A percentile compares a stretch with the other conserved stretches of the same genome.
Evolutionary conservation across 768 basidiomycete species (phyloP).

Genomic region (Lactifluus piperatus): DNA sequence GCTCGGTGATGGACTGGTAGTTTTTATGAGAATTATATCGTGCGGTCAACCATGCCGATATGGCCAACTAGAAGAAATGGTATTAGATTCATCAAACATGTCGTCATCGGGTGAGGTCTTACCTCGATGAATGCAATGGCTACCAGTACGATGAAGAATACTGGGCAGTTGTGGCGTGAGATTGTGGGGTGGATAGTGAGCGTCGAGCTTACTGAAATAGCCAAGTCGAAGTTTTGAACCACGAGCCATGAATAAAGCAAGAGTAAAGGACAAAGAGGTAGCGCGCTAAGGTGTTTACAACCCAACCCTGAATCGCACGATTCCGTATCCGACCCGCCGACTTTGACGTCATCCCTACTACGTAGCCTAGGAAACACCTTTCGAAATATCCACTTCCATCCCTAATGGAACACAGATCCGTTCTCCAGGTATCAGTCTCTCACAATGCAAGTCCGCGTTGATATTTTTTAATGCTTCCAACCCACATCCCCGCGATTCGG

Average conservation of each 20-base stretch:
- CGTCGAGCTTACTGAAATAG: slow-evolving; percentile 9
- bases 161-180: neutral
- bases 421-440: slow-evolving; percentile 18
- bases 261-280: neutral
- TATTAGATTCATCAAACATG: neutral
- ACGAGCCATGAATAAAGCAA: slow-evolving; percentile 1
- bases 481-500: slow-evolving; percentile 15
- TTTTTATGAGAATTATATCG: slow-evolving; percentile 51
- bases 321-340: too few relatives aligned
- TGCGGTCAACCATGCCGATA: slow-evolving; percentile 64
- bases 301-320: neutral
- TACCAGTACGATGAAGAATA: slow-evolving; percentile 10
- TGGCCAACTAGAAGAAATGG: slow-evolving; percentile 41
- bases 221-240: slow-evolving; percentile 5
- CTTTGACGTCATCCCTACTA: slow-evolving; percentile 2
- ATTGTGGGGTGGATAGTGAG: neutral
- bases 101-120: neutral
- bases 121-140: slow-evolving; percentile 19
- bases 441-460: slow-evolving; percentile 12
- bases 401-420: slow-evolving; percentile 15
- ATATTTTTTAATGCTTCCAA: slow-evolving; percentile 13
- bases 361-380: too few relatives aligned
- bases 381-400: neutral
- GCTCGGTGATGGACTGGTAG: slow-evolving; percentile 38
- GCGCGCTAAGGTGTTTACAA: neutral